Base-by-base conservation (phyloP, 306 rosid genomes). In the Dicorynia guianensis region DNA sequence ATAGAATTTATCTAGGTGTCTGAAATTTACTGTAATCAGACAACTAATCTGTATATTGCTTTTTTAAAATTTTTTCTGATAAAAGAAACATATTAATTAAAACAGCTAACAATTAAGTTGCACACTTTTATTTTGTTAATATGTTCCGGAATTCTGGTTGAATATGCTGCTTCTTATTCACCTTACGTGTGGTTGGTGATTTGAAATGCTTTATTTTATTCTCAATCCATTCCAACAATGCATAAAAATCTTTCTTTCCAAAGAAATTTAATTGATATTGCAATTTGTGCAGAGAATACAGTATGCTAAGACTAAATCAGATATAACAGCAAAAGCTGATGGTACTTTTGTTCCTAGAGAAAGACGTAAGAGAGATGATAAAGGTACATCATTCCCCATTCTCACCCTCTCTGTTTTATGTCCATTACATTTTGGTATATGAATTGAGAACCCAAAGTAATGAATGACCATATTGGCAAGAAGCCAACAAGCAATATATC, bases 261-360 rank as follows among this genome's bases (percentile, higher is more conserved):
- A 63, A 42, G 73, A 59, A 60, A 71, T 44, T 79, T 62, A 83
- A 44, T 67, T 14, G 40, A 33, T 44, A 55, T 38, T 75, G 38
- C 59, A 61, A 56, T 74, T 38, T 54, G 58, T 75, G 58, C 87
- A 93, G 98, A 89, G 89, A 87, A 93, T 93, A 82, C 96, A 89
- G 77, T 91, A 87, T 68, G 98, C 98, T 13, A 93, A 89, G 89
- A 87, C 97, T 15, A 93, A 93, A 85, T 91, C 98, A 13, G 98
- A 93, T 84, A 11, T 89, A 63, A 76, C 90, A 66, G 83, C 98
- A 18, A 93, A 93, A 82, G 92, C 93, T 18, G 98, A 91, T 55
- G 98, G 98, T 72, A 87, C 96, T 56, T 93, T 91, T 68, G 96
- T 87, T 82, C 97, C 93, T 1, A 83, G 96, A 46, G 98, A 93